These are phyloP conservation scores for Spirogloea muscicola DNA, from an alignment of 139 green algal genomes.

Conservation along the genomic window DNA sequence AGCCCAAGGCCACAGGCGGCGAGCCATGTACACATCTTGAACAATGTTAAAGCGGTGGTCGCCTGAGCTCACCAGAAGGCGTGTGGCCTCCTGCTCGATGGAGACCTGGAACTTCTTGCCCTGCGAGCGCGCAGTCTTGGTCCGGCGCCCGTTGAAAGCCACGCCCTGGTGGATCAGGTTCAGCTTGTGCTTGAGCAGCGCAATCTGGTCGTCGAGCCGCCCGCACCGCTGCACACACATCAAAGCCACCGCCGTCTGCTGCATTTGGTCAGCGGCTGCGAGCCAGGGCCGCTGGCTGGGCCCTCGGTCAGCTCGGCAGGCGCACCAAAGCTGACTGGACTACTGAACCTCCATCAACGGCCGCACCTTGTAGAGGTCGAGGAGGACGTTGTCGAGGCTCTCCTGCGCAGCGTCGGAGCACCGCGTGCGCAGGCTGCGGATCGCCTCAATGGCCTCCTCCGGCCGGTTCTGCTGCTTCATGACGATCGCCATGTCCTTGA, in stretches of 20 bases:
- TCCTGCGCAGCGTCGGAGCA: slow-evolving; percentile 43
- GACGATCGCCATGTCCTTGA: slow-evolving; percentile 53
- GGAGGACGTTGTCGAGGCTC: slow-evolving; percentile 48
- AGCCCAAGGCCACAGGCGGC: neutral
- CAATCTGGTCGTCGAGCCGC: slow-evolving; percentile 44
- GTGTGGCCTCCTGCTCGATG: slow-evolving; percentile 47
- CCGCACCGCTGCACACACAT: slow-evolving; percentile 42
- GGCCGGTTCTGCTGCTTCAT: slow-evolving; percentile 50
- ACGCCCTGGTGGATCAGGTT: slow-evolving; percentile 47
- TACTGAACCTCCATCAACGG: too few species aligned
- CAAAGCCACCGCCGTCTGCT: too few species aligned
- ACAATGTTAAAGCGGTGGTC: too few species aligned
- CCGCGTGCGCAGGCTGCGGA: slow-evolving; percentile 21
- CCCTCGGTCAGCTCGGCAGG: too few species aligned
- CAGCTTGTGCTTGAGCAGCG: slow-evolving; percentile 49
- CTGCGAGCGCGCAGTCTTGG: slow-evolving; percentile 46
- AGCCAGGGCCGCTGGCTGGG: too few species aligned
- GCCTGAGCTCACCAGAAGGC: slow-evolving; percentile 41
- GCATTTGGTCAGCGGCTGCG: too few species aligned
- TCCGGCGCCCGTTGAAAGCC: slow-evolving; percentile 48
- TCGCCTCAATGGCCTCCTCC: slow-evolving; percentile 49
- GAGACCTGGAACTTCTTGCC: slow-evolving; percentile 52
- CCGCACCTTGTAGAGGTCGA: slow-evolving; percentile 51
- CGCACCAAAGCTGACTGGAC: too few species aligned
- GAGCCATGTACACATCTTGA: too few species aligned